Evolutionary conservation across 2,329 filamentous ascomycete genomes (phyloP).

Genomic region (Penicillium oxalicum): DNA sequence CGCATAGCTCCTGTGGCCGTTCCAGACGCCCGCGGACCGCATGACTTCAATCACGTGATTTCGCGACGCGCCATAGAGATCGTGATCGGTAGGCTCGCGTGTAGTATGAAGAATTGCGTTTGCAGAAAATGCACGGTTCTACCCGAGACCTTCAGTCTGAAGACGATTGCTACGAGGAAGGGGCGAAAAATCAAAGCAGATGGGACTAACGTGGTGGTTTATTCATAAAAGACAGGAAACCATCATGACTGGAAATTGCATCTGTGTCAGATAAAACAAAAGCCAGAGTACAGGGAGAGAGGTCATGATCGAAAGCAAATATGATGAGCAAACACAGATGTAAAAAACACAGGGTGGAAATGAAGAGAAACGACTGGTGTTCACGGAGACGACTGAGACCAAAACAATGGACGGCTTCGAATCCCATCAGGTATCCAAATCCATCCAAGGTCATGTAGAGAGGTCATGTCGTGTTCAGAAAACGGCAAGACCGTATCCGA

Average conservation of each 20-base stretch:
- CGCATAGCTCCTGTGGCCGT: background rate
- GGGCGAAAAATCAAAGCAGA: background rate
- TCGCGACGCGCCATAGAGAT: slow-evolving; percentile 12
- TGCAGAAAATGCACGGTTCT: no score
- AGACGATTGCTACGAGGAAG: background rate
- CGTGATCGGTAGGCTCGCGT: background rate
- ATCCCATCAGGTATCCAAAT: background rate
- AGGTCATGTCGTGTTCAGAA: background rate
- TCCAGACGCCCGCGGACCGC: background rate
- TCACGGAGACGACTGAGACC: background rate
- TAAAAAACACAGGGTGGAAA: slow-evolving; percentile 9
- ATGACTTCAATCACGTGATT: slow-evolving; percentile 13
- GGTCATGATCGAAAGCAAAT: slow-evolving; percentile 4
- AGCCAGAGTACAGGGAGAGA: slow-evolving; percentile 9
- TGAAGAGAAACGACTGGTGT: slow-evolving; percentile 3
- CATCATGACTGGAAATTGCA: slow-evolving; percentile 1
- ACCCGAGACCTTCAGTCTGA: no score
- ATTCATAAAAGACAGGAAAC: background rate
- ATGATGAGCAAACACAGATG: slow-evolving; percentile 13
- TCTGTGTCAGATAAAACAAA: background rate
- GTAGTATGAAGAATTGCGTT: no score
- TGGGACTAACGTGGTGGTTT: background rate
- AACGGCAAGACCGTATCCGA: background rate
- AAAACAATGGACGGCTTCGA: background rate
- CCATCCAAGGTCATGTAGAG: background rate